Evolutionary conservation across 23 red algal species (phyloP).

Genomic region (Pyropia haitanensis): DNA sequence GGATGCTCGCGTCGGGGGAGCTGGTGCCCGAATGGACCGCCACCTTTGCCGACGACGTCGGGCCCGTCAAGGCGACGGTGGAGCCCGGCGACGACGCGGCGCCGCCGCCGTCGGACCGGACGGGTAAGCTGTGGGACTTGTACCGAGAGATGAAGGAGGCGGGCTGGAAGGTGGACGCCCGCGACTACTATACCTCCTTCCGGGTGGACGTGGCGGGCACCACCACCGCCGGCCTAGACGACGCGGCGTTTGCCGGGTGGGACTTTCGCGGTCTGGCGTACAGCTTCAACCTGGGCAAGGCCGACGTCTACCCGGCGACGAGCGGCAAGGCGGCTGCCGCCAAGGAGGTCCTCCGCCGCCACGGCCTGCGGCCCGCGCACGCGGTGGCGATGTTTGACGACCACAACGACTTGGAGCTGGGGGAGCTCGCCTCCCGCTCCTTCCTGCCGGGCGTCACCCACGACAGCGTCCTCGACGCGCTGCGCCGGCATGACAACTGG

Average conservation of each 20-base stretch:
- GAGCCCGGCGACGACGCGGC: conserved; percentile 7
- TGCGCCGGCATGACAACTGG: conserved; percentile 58
- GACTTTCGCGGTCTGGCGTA: conserved; percentile 6
- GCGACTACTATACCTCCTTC: conserved; percentile 76
- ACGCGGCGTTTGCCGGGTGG: conserved; percentile 2
- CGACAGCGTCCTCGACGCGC: conserved; percentile 19
- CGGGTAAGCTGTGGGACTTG: conserved; percentile 39
- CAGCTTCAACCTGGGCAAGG: conserved; percentile 85
- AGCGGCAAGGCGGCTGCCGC: conserved; percentile 84
- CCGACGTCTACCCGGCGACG: conserved; percentile 64
- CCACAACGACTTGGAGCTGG: conserved; percentile 89
- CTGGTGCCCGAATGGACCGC: conserved; percentile 42
- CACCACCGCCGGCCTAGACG: not conserved
- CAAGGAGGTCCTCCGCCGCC: conserved; percentile 23
- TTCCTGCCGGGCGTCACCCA: conserved; percentile 79
- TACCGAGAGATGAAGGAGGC: conserved; percentile 14
- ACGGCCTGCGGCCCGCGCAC: conserved; percentile 3
- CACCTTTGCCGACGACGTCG: conserved; percentile 29
- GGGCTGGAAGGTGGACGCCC: conserved; percentile 58
- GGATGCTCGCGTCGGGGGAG: conserved; percentile 25
- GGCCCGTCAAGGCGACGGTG: conserved; percentile 3
- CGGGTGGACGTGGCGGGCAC: conserved; percentile 64
- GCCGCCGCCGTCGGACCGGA: conserved; percentile 7
- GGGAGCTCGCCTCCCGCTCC: conserved; percentile 17
- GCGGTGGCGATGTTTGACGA: conserved; percentile 78